A percentile compares a stretch with the other conserved stretches of the same genome.
phyloP scores from a whole-genome alignment of 257 asterid species.

The Striga asiatica region DNA sequence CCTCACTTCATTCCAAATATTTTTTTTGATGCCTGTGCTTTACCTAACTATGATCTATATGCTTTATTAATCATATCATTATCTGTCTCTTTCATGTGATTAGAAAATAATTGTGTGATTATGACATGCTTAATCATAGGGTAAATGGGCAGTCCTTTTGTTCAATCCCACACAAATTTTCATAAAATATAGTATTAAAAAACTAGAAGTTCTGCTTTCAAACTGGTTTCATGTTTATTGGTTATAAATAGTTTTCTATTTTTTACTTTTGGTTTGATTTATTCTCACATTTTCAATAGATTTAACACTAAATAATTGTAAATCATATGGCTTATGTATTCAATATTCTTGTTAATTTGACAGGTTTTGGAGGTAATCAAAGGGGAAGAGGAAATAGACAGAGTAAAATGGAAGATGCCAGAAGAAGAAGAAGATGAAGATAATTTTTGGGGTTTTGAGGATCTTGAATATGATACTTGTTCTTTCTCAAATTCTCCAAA shows the following conservation, averaged over 20 bases:
- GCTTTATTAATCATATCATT: conserved; percentile 14
- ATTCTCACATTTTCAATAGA: too few species aligned
- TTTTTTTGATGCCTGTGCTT: conserved; percentile 16
- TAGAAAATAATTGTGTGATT: conserved; percentile 10
- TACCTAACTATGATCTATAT: conserved; percentile 25
- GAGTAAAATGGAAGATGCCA: conserved; percentile 65
- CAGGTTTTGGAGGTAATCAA: conserved; percentile 60
- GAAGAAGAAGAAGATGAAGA: conserved; percentile 59
- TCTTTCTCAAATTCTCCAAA: conserved; percentile 43
- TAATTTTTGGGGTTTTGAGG: conserved; percentile 82
- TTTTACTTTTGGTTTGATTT: too few species aligned
- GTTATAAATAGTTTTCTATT: too few species aligned
- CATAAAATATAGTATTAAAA: too few species aligned
- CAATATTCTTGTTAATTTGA: not conserved
- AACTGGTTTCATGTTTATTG: too few species aligned
- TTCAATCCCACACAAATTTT: too few species aligned
- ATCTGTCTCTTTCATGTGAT: conserved; percentile 11
- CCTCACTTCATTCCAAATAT: not conserved
- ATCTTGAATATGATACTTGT: conserved; percentile 73
- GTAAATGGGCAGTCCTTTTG: not conserved
- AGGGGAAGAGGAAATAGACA: conserved; percentile 44
- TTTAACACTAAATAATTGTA: too few species aligned
- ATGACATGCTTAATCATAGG: conserved; percentile 13
- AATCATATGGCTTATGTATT: too few species aligned
- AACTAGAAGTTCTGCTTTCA: too few species aligned